Evolutionary conservation across 2,329 filamentous ascomycete species (phyloP).

Genomic region (Pseudocercospora fuligena): DNA sequence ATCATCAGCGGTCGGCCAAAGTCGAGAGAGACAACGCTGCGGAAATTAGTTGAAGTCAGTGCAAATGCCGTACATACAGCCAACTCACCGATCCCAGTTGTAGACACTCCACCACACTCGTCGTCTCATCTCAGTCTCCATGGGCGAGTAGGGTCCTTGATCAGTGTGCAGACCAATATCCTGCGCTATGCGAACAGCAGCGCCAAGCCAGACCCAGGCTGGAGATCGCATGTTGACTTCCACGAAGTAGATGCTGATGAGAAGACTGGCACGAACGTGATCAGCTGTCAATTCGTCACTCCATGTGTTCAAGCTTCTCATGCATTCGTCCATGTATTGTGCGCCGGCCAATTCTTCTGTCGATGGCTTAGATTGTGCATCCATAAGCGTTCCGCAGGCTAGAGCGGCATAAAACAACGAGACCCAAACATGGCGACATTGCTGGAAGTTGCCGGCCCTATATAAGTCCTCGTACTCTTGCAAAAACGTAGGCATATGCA

Average conservation of each 20-base stretch:
- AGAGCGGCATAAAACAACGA: slow-evolving; percentile 83
- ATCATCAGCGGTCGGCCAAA: slow-evolving; percentile 81
- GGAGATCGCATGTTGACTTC: slow-evolving; percentile 87
- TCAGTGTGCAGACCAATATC: slow-evolving; percentile 82
- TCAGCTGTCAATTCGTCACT: slow-evolving; percentile 77
- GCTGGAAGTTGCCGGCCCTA: slow-evolving; percentile 63
- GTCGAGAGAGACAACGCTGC: slow-evolving; percentile 74
- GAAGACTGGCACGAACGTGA: slow-evolving; percentile 71
- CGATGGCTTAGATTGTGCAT: slow-evolving; percentile 59
- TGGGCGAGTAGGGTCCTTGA: slow-evolving; percentile 70
- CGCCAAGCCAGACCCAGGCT: slow-evolving; percentile 84
- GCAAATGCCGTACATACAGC: background rate
- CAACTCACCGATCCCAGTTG: slow-evolving; percentile 74
- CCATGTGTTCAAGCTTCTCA: slow-evolving; percentile 77
- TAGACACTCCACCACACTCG: slow-evolving; percentile 95
- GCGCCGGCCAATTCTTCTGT: slow-evolving; percentile 60
- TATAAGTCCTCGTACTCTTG: slow-evolving; percentile 79
- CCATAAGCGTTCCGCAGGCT: slow-evolving; percentile 79
- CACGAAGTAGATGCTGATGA: slow-evolving; percentile 78
- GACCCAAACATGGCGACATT: slow-evolving; percentile 71
- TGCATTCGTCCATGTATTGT: slow-evolving; percentile 73
- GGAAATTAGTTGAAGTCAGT: slow-evolving; percentile 11
- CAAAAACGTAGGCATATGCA: slow-evolving; percentile 87
- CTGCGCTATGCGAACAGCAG: slow-evolving; percentile 78
- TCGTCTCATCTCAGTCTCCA: slow-evolving; percentile 84